These are phyloP conservation scores for Arachis monticola DNA, from an alignment of 331 rosid species.

Conservation along the genomic window DNA sequence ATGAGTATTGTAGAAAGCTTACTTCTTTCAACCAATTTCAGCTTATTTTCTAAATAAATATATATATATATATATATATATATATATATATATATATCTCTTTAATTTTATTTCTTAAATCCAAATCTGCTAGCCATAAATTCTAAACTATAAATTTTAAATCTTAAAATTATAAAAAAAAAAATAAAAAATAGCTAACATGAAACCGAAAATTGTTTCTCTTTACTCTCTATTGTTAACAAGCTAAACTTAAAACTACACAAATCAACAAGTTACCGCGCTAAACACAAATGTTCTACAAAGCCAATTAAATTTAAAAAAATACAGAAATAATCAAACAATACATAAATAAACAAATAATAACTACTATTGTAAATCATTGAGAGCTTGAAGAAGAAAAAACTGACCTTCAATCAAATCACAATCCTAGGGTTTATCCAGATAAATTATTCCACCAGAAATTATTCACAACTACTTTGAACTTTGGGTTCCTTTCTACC, in stretches of 20 bases:
- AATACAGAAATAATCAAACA: background rate
- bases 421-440: slow-evolving; percentile 1
- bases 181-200: background rate
- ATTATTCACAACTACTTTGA: background rate
- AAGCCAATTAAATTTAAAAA: background rate
- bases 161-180: no score
- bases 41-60: no score
- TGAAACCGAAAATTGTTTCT: background rate
- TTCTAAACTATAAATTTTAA: no score
- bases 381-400: background rate
- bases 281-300: background rate
- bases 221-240: no score
- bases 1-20: no score
- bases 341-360: background rate
- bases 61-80: no score
- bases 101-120: no score
- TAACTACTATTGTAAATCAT: background rate
- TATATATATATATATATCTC: no score
- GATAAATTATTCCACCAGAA: background rate
- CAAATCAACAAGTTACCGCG: background rate
- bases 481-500: background rate
- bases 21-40: no score
- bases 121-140: no score
- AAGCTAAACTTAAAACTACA: background rate
- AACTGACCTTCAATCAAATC: background rate